Conservation (phyloP, 2,329 filamentous ascomycete species). For the Gnomoniopsis smithogilvyi region DNA sequence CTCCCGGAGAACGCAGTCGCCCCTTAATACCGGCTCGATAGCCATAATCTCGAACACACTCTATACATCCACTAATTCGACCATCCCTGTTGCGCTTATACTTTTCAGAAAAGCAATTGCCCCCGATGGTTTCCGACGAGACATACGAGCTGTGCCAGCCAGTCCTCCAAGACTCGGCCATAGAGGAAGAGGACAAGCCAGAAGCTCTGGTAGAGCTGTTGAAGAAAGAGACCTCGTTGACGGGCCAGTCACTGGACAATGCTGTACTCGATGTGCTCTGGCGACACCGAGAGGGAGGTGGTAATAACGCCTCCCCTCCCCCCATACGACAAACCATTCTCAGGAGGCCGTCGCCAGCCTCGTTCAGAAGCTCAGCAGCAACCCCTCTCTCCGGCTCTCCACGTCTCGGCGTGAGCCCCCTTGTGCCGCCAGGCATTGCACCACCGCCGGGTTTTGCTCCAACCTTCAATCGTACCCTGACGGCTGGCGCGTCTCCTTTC, state of each 20-base stretch:
- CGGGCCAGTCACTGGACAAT: constrained; percentile 79
- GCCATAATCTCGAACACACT: neutral
- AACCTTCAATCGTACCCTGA: constrained; percentile 74
- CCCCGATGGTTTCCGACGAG: constrained; percentile 82
- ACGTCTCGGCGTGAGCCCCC: constrained; percentile 75
- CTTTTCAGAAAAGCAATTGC: neutral
- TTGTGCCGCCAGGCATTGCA: constrained; percentile 74
- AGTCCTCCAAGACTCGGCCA: constrained; percentile 73
- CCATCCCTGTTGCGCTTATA: constrained; percentile 1
- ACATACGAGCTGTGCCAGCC: constrained; percentile 89
- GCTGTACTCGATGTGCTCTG: constrained; percentile 87
- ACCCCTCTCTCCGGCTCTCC: constrained; percentile 84
- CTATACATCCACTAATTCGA: neutral
- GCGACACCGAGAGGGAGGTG: constrained; percentile 71
- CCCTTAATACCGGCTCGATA: neutral
- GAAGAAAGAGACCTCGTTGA: constrained; percentile 71
- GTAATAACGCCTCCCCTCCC: constrained; percentile 69
- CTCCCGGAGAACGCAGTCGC: neutral
- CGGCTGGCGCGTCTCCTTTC: constrained; percentile 82
- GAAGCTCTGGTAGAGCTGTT: constrained; percentile 87
- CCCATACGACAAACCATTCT: constrained; percentile 86
- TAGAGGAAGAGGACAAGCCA: constrained; percentile 94
- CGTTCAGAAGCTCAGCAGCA: constrained; percentile 74
- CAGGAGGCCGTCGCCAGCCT: constrained; percentile 85
- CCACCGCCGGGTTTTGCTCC: constrained; percentile 44